Percentiles rank a stretch among this genome's conserved stretches.
Evolutionary conservation across 176 grass and related monocot species (phyloP).

Genomic region (Ensete glaucum): DNA sequence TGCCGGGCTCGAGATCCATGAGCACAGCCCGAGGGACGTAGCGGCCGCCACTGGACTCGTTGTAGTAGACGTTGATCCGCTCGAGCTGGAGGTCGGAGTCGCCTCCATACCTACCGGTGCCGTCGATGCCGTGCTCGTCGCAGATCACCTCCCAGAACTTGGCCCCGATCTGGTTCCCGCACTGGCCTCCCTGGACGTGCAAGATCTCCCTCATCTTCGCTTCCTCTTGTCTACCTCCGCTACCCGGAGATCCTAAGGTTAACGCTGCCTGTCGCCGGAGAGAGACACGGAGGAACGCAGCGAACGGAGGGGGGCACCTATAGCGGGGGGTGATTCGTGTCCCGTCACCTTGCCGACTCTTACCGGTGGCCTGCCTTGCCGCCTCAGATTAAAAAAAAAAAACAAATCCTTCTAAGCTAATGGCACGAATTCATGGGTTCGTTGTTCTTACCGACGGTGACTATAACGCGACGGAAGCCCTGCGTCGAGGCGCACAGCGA

Average conservation of each 20-base stretch:
- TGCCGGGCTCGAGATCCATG: constrained; percentile 9
- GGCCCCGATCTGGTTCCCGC: constrained; percentile 24
- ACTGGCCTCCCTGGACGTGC: constrained; percentile 16
- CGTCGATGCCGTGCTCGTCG: constrained; percentile 18
- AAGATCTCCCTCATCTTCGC: constrained; percentile 11
- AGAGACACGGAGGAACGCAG: constrained; percentile 27
- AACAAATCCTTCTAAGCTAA: no score
- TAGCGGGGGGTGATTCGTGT: not conserved
- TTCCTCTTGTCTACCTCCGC: not conserved
- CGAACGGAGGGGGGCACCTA: not conserved
- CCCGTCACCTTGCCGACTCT: not conserved
- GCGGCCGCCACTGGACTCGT: not conserved
- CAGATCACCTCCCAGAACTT: constrained; percentile 27
- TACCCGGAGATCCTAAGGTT: not conserved
- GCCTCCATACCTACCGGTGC: not conserved
- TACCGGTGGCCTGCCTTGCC: not conserved
- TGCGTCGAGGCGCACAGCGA: no score
- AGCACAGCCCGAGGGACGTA: constrained; percentile 3
- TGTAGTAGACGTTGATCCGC: no score
- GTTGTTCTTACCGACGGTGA: no score
- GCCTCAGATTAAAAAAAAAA: no score
- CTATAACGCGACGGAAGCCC: no score
- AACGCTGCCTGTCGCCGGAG: constrained; percentile 11
- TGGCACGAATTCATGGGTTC: no score
- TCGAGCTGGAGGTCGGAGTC: no score